These are phyloP conservation scores for Tilletia setariae DNA, from an alignment of 1,284 basidiomycete genomes.

Conservation along the genomic window DNA sequence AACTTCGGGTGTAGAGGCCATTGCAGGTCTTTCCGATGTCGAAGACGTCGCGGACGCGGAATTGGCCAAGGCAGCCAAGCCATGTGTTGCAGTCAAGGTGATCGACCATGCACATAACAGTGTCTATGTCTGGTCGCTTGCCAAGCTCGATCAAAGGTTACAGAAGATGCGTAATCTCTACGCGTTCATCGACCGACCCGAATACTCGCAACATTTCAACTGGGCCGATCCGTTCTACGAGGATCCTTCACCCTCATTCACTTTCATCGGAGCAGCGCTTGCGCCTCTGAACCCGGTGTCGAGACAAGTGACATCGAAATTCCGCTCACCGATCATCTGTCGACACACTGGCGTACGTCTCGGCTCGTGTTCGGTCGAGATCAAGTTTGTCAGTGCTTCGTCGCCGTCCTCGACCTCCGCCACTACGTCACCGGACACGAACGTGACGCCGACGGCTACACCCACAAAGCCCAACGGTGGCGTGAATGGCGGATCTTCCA, in stretches of 20 bases:
- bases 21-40: conserved; percentile 80
- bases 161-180: conserved; percentile 90
- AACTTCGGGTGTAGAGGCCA: conserved; percentile 72
- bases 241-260: conserved; percentile 59
- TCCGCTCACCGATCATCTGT: conserved; percentile 33
- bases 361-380: conserved; percentile 32
- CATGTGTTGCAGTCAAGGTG: conserved; percentile 84
- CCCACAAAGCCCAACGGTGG: conserved; percentile 3
- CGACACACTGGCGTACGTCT: conserved; percentile 30
- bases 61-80: conserved; percentile 53
- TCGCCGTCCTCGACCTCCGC: background rate
- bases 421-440: conserved; percentile 12
- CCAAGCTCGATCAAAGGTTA: conserved; percentile 77
- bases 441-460: background rate
- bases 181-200: conserved; percentile 85
- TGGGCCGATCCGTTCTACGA: conserved; percentile 84
- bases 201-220: conserved; percentile 73
- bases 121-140: conserved; percentile 66
- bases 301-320: conserved; percentile 59
- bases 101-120: conserved; percentile 56
- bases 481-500: background rate
- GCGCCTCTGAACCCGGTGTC: conserved; percentile 78
- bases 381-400: conserved; percentile 40
- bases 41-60: conserved; percentile 63
- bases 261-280: conserved; percentile 76